Evolutionary conservation across 1,284 basidiomycete genomes (phyloP).

Genomic region (Tilletia caries): DNA sequence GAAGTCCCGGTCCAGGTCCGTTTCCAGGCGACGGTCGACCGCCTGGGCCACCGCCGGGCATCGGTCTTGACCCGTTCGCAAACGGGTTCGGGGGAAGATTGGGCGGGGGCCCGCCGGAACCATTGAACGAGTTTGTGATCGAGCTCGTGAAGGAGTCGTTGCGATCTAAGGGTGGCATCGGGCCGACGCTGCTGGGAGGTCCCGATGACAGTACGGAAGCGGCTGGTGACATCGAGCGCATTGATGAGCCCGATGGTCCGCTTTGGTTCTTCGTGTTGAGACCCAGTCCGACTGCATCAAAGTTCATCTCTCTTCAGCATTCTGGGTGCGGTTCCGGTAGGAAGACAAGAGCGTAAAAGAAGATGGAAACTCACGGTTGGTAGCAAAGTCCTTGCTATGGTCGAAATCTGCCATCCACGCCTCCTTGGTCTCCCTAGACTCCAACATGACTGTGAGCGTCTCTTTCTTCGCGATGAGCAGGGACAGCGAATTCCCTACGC

Average conservation of each 20-base stretch:
- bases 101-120: slow-evolving; percentile 19
- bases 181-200: slow-evolving; percentile 19
- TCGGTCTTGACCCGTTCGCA: slow-evolving; percentile 15
- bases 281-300: slow-evolving; percentile 29
- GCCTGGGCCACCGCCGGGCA: background rate
- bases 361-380: slow-evolving; percentile 66
- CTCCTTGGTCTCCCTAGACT: slow-evolving; percentile 66
- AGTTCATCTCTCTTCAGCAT: background rate
- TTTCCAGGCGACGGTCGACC: background rate
- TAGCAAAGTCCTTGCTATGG: slow-evolving; percentile 79
- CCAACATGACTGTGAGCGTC: slow-evolving; percentile 67
- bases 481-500: slow-evolving; percentile 67
- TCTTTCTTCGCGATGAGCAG: slow-evolving; percentile 87
- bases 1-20: background rate
- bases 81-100: slow-evolving; percentile 19
- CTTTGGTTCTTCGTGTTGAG: slow-evolving; percentile 17
- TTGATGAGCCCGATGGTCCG: background rate
- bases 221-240: slow-evolving; percentile 29
- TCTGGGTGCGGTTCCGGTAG: background rate
- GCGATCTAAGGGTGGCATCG: slow-evolving; percentile 18
- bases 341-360: slow-evolving; percentile 39
- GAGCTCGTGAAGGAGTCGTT: slow-evolving; percentile 32
- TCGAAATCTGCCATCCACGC: slow-evolving; percentile 70
- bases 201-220: slow-evolving; percentile 44
- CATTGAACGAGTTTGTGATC: slow-evolving; percentile 27